Conservation (phyloP, 345 rosid species). For the Boechera stricta region DNA sequence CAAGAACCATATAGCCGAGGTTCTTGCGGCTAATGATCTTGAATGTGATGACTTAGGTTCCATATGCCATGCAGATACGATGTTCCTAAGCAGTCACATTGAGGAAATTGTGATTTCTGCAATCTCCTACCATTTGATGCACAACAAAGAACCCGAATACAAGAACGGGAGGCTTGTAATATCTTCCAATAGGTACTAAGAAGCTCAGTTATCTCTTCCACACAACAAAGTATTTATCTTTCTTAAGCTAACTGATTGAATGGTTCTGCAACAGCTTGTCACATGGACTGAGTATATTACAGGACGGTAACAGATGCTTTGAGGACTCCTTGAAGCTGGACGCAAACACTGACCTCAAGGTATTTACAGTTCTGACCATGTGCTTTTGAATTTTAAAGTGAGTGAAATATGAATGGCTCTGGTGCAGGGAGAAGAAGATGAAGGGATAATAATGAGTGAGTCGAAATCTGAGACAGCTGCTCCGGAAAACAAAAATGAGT, state of each 20-base stretch:
- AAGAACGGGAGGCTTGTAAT: slow-evolving; percentile 95
- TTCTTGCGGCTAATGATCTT: slow-evolving; percentile 86
- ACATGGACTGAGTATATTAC: slow-evolving; percentile 87
- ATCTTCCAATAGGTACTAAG: slow-evolving; percentile 73
- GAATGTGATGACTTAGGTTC: slow-evolving; percentile 89
- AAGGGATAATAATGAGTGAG: slow-evolving; percentile 54
- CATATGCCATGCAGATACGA: slow-evolving; percentile 80
- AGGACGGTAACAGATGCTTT: slow-evolving; percentile 67
- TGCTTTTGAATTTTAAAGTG: slow-evolving; percentile 10
- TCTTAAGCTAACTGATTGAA: slow-evolving; percentile 13
- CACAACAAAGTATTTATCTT: background rate
- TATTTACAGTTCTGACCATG: slow-evolving; percentile 40
- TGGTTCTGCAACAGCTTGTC: slow-evolving; percentile 73
- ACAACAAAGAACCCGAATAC: slow-evolving; percentile 82
- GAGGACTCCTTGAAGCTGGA: slow-evolving; percentile 75
- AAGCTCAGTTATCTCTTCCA: background rate
- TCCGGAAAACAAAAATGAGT: slow-evolving; percentile 38
- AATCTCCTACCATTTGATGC: slow-evolving; percentile 85
- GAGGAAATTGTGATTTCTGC: slow-evolving; percentile 95
- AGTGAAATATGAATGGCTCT: slow-evolving; percentile 15
- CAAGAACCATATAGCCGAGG: slow-evolving; percentile 92
- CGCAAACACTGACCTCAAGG: slow-evolving; percentile 77
- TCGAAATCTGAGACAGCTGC: slow-evolving; percentile 50
- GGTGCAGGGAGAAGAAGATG: slow-evolving; percentile 56
- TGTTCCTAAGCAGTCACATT: slow-evolving; percentile 74